Evolutionary conservation across 192 early-diverging fungal genomes (phyloP), one percentile per base, ranked within the genome.

Genomic region (Coemansia sp.): DNA sequence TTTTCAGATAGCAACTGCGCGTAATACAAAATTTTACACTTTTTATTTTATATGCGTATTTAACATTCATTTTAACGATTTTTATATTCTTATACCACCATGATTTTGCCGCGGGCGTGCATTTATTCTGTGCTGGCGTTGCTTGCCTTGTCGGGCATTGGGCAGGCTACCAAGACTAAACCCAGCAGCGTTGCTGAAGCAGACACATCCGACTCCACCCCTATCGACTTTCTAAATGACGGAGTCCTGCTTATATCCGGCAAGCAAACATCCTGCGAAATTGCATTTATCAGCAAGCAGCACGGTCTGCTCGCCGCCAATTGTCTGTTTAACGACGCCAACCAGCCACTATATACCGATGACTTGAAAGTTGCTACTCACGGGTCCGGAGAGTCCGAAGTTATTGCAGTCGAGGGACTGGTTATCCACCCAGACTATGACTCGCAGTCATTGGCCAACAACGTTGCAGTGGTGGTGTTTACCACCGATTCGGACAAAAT

Each of bases 291-390:
- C 29, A 65, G 45, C 24, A 41, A 61, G 12, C 23, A 51, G 2
- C 67, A 69, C 35, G 75, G 75, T 12, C 60, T 68, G 57, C 45
- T 65, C 2, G 61, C 75, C 0, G 75, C 75, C 23, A 71, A 63
- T 32, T 77, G 75, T 10, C 12, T 77, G 56, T 24, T 54, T 14
- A 14, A 41, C 2, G 47, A 64, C 3, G 59, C 54, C n/a, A 65
- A 55, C 7, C 24, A 56, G 6, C 29, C 48, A 19, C 63, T 45
- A 5, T 5, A 47, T 7, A 23, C 50, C 4, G 12, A 50, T 12
- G 29, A 67, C 11, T 48, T 77, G 22, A 43, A 47, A 17, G 37
- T 77, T 24, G 75, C 66, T 8, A 55, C 71, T 11, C 50, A 58
- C 39, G 75, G 69, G 3, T 56, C 62, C 1, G 45, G 39, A 12